A percentile compares a stretch with the other conserved stretches of the same genome.
Evolutionary conservation across 2,329 filamentous ascomycete species (phyloP).

Genomic region (Fusarium transvaalense): DNA sequence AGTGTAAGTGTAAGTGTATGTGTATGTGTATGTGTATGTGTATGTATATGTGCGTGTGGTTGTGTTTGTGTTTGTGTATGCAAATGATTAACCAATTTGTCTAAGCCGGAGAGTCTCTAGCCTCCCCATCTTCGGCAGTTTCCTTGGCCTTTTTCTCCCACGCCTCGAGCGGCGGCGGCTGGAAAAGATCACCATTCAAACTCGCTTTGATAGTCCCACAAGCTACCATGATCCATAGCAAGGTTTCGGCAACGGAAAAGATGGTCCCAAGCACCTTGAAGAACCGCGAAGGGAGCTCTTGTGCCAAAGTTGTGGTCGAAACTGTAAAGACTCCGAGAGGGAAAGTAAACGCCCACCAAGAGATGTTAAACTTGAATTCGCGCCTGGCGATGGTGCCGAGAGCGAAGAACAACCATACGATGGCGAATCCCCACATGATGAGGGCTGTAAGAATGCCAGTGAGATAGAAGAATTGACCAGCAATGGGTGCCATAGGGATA

Average conservation of each 20-base stretch:
- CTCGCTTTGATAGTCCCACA: constrained; percentile 21
- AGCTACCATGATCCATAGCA: constrained; percentile 39
- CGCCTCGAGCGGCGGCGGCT: background rate
- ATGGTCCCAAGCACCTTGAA: constrained; percentile 50
- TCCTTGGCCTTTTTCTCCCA: constrained; percentile 17
- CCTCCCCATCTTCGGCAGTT: background rate
- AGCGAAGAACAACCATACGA: constrained; percentile 54
- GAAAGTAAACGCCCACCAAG: constrained; percentile 58
- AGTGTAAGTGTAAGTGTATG: no score
- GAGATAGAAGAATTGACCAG: constrained; percentile 68
- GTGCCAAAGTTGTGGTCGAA: constrained; percentile 49
- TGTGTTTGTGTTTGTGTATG: no score
- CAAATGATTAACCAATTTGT: background rate
- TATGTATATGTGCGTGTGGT: background rate
- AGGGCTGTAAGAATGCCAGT: constrained; percentile 58
- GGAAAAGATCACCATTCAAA: constrained; percentile 26
- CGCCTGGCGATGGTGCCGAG: constrained; percentile 47
- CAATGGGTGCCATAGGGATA: constrained; percentile 56
- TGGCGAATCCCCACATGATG: constrained; percentile 53
- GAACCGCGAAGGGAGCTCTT: constrained; percentile 50
- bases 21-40: background rate
- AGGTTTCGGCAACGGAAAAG: constrained; percentile 33
- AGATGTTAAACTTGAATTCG: constrained; percentile 54
- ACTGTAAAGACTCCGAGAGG: constrained; percentile 54
- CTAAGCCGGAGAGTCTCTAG: constrained; percentile 7